A percentile compares a stretch with the other conserved stretches of the same genome.
Conservation (phyloP, 192 early-diverging fungal species). For the Podila epigama region DNA sequence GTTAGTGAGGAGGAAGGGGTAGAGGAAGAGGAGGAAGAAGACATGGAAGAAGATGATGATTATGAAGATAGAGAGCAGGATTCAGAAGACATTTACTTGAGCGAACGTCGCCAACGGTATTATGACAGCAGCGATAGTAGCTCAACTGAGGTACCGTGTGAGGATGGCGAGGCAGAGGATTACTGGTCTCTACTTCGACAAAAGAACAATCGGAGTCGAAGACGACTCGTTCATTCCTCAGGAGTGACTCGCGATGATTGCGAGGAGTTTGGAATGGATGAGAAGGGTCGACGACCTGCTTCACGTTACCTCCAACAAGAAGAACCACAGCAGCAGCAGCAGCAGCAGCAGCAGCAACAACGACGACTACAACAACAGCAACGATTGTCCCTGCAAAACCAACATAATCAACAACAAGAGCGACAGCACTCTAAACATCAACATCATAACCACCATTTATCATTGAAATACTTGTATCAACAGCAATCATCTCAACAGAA, state of each 20-base stretch:
- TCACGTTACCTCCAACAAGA: background rate
- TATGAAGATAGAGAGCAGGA: background rate
- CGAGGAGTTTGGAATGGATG: background rate
- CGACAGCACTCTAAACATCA: background rate
- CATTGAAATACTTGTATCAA: conserved; percentile 1
- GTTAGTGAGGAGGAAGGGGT: background rate
- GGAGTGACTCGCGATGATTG: background rate
- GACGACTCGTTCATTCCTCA: background rate
- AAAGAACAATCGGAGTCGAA: conserved; percentile 4
- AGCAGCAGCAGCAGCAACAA: background rate
- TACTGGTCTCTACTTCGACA: conserved; percentile 24
- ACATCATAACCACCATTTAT: background rate
- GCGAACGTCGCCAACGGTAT: too few relatives aligned
- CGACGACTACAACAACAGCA: background rate
- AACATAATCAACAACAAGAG: conserved; percentile 1
- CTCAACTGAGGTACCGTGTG: conserved; percentile 5
- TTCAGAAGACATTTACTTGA: background rate
- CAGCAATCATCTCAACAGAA: background rate
- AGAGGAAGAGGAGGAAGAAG: background rate
- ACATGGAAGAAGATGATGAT: background rate
- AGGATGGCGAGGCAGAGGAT: background rate
- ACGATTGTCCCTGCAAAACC: background rate
- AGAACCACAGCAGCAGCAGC: conserved; percentile 1
- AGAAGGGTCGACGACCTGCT: background rate
- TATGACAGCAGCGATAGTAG: background rate